These are phyloP conservation scores for Peribolospora kevripleyi DNA, from an alignment of 768 basidiomycete species.

Conservation along the genomic window DNA sequence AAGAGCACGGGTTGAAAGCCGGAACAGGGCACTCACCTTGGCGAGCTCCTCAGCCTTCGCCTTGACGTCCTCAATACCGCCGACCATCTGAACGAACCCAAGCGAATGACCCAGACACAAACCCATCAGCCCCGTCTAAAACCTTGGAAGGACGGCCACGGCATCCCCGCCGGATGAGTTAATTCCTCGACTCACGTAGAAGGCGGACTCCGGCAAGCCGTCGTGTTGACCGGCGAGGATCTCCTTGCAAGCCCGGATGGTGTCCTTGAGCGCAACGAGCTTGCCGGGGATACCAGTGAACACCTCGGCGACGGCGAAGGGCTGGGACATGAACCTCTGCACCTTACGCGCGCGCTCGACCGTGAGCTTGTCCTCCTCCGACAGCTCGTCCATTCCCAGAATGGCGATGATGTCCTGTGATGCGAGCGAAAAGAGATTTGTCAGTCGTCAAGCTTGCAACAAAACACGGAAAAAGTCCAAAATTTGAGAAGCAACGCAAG, in stretches of 20 bases:
- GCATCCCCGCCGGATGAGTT: too few relatives aligned
- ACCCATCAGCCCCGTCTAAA: too few relatives aligned
- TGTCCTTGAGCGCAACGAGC: constrained; percentile 89
- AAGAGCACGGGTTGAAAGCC: too few relatives aligned
- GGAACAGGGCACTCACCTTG: constrained; percentile 36
- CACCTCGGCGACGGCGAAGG: constrained; percentile 98
- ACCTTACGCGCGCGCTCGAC: constrained; percentile 92
- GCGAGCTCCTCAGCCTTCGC: constrained; percentile 90
- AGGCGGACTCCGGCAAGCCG: constrained; percentile 74
- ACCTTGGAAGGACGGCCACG: too few relatives aligned
- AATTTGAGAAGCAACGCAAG: background rate
- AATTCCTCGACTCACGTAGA: constrained; percentile 52
- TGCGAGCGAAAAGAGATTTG: background rate
- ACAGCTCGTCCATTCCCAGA: constrained; percentile 99
- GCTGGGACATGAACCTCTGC: constrained; percentile 98
- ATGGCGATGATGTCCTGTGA: constrained; percentile 89
- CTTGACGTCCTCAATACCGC: constrained; percentile 93
- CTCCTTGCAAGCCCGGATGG: constrained; percentile 53
- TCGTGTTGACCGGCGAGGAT: constrained; percentile 80
- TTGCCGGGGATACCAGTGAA: constrained; percentile 99
- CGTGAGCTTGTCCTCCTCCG: constrained; percentile 97
- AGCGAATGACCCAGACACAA: too few relatives aligned
- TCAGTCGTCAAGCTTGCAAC: too few relatives aligned
- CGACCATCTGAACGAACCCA: constrained; percentile 21
- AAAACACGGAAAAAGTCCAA: background rate